Evolutionary conservation across 2,329 filamentous ascomycete species (phyloP).

Genomic region (Didymella pomorum): DNA sequence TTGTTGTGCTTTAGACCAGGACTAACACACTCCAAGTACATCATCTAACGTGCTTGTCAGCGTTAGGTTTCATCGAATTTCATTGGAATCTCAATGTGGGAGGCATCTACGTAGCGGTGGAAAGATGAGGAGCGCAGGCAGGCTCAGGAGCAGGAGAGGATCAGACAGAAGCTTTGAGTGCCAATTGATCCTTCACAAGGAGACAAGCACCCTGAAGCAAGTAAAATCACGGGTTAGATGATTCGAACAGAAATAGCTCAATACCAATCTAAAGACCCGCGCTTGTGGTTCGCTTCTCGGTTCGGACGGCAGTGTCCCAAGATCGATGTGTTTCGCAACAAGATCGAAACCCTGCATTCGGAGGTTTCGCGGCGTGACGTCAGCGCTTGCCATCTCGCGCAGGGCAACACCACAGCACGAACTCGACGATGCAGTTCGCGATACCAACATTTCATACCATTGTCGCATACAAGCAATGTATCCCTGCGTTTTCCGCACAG

Average conservation of each 20-base stretch:
- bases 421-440: background rate
- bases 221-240: background rate
- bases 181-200: background rate
- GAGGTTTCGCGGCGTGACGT: conserved; percentile 16
- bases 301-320: conserved; percentile 9
- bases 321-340: conserved; percentile 8
- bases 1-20: background rate
- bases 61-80: background rate
- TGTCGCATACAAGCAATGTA: background rate
- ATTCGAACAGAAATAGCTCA: background rate
- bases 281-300: conserved; percentile 14
- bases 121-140: background rate
- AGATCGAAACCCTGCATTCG: conserved; percentile 7
- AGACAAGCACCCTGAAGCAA: background rate
- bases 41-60: conserved; percentile 1
- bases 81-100: background rate
- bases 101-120: background rate
- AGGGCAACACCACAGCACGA: background rate
- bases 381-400: background rate
- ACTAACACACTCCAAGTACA: conserved; percentile 6
- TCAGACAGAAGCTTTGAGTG: background rate
- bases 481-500: background rate
- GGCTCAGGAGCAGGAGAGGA: background rate
- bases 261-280: background rate
- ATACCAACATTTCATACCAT: background rate